These are phyloP conservation scores for Miamiensis avidus DNA, from an alignment of 169 alveolate species.

Conservation along the genomic window DNA sequence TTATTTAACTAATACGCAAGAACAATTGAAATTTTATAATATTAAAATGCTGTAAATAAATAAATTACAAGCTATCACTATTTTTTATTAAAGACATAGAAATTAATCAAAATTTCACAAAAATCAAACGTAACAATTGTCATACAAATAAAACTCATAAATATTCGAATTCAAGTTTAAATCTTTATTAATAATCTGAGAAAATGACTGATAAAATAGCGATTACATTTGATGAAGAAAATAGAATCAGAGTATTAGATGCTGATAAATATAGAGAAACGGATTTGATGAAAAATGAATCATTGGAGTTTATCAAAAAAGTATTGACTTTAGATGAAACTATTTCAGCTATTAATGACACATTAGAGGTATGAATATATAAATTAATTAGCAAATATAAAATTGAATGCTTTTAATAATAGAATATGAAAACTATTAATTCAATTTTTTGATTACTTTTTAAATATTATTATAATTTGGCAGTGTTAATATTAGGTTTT, in stretches of 20 bases:
- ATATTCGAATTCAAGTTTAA: no score
- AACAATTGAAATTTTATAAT: no score
- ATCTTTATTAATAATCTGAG: no score
- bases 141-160: no score
- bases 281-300: conserved; percentile 73
- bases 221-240: conserved; percentile 86
- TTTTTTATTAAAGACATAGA: no score
- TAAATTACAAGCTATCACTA: no score
- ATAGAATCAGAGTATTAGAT: conserved; percentile 82
- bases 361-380: conserved; percentile 49
- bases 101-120: no score
- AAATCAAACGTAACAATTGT: no score
- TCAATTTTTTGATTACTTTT: not conserved
- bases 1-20: no score
- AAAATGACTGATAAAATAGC: conserved; percentile 56
- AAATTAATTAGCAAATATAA: not conserved
- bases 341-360: conserved; percentile 72
- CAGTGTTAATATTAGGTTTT: not conserved
- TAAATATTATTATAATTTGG: no score
- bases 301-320: conserved; percentile 79
- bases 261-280: conserved; percentile 79
- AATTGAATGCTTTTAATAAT: not conserved
- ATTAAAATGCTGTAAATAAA: no score
- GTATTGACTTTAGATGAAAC: conserved; percentile 70
- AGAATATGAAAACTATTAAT: no score